Percentiles rank a stretch among this genome's conserved stretches.
These are phyloP conservation scores for Mortierella sp. DNA, from an alignment of 371 early-diverging fungal genomes.

Conservation along the genomic window DNA sequence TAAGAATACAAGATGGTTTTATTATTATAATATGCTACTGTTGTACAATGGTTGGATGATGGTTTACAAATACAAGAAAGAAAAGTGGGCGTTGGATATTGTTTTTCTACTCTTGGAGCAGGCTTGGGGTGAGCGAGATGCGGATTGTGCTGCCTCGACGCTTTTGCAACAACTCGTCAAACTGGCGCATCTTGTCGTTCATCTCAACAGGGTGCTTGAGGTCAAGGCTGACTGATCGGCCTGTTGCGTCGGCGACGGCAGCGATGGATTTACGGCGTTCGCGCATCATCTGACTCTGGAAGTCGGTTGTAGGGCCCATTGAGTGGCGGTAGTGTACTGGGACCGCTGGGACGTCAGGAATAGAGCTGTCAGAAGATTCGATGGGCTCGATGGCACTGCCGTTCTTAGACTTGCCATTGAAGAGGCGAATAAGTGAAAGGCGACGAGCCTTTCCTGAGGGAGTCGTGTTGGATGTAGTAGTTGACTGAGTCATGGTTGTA, in stretches of 20 bases:
- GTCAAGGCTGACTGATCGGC: constrained; percentile 45
- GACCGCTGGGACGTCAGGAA: constrained; percentile 28
- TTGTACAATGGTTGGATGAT: constrained; percentile 22
- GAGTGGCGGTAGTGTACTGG: constrained; percentile 49
- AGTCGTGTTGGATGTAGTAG: constrained; percentile 9
- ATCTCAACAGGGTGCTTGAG: constrained; percentile 46
- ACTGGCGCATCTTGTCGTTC: constrained; percentile 57
- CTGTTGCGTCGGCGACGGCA: constrained; percentile 27
- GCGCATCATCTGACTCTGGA: constrained; percentile 41
- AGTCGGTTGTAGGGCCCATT: constrained; percentile 38
- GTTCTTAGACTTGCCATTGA: constrained; percentile 37
- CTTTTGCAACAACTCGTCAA: constrained; percentile 56
- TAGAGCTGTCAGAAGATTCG: constrained; percentile 6
- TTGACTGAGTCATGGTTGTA: constrained; percentile 15
- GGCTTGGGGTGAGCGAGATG: constrained; percentile 54
- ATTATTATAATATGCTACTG: neutral
- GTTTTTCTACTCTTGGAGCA: constrained; percentile 32
- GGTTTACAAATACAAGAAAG: neutral
- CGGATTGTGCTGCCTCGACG: constrained; percentile 55
- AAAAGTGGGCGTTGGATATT: neutral
- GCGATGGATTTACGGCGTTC: constrained; percentile 56
- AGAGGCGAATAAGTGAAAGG: constrained; percentile 44
- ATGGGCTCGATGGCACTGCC: constrained; percentile 10
- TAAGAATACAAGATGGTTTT: neutral
- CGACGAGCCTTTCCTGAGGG: constrained; percentile 34